Evolutionary conservation across 345 rosid genomes (phyloP).

Genomic region (Excoecaria cochinchinensis): DNA sequence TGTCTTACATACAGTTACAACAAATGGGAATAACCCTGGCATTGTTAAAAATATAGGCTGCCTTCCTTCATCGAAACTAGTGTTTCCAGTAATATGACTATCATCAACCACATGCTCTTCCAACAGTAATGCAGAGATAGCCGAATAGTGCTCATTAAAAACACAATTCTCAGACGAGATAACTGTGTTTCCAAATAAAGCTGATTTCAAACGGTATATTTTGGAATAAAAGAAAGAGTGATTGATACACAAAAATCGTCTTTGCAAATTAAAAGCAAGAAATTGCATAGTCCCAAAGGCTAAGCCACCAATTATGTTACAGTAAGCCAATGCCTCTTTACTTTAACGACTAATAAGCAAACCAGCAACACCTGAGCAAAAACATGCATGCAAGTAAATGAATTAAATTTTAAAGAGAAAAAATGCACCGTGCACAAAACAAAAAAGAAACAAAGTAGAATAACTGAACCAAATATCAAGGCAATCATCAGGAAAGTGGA

Average conservation of each 20-base stretch:
- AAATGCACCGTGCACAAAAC: no score
- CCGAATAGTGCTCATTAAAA: conserved; percentile 20
- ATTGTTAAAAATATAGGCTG: conserved; percentile 4
- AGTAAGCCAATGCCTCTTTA: neutral
- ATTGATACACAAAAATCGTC: conserved; percentile 17
- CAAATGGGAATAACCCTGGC: conserved; percentile 26
- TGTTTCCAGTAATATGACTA: conserved; percentile 13
- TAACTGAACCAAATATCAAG: neutral
- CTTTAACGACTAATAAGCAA: neutral
- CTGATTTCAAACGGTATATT: conserved; percentile 13
- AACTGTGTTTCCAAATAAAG: conserved; percentile 14
- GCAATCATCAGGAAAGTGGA: neutral
- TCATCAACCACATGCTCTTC: conserved; percentile 36
- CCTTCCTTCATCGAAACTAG: conserved; percentile 3
- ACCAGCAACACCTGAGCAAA: neutral
- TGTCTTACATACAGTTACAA: conserved; percentile 43
- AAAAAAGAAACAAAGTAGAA: neutral
- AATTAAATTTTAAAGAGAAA: neutral
- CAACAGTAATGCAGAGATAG: conserved; percentile 31
- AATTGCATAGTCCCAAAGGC: conserved; percentile 10
- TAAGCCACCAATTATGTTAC: neutral
- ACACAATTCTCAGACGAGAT: neutral
- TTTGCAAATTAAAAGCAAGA: neutral
- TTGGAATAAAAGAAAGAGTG: conserved; percentile 25
- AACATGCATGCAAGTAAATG: neutral